Conservation (phyloP, 768 basidiomycete genomes). For the Tylopilus balloui region DNA sequence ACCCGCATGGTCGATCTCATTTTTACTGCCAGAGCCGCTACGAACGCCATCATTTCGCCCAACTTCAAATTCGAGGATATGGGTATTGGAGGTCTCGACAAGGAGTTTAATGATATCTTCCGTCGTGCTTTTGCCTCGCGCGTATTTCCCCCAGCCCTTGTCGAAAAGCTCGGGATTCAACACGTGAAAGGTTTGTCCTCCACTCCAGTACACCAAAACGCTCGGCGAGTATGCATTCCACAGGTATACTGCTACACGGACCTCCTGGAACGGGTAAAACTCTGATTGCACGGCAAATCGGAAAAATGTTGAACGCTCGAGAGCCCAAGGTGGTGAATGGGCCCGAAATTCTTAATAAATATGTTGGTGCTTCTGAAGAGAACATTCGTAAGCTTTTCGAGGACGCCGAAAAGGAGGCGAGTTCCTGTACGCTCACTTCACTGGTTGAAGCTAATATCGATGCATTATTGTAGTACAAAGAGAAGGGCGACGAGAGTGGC, state of each 20-base stretch:
- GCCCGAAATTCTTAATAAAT: constrained; percentile 96
- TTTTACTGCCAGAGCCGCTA: constrained; percentile 60
- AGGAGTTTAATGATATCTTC: constrained; percentile 94
- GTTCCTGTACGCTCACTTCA: not conserved
- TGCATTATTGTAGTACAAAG: constrained; percentile 72
- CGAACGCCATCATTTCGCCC: constrained; percentile 93
- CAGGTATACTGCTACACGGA: constrained; percentile 90
- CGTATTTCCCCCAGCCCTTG: constrained; percentile 95
- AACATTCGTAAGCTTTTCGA: constrained; percentile 95
- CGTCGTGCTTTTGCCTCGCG: constrained; percentile 97
- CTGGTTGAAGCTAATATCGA: constrained; percentile 1
- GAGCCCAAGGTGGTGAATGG: constrained; percentile 99
- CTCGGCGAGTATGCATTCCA: not conserved
- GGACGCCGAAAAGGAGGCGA: constrained; percentile 96
- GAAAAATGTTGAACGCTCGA: constrained; percentile 96
- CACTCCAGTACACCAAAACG: not conserved
- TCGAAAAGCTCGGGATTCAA: constrained; percentile 96
- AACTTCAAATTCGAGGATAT: constrained; percentile 99
- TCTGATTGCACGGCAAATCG: constrained; percentile 95
- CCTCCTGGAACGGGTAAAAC: constrained; percentile 99
- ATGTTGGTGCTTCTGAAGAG: constrained; percentile 95
- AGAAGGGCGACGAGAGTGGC: constrained; percentile 94
- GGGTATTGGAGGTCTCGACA: constrained; percentile 97
- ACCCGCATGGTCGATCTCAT: not conserved
- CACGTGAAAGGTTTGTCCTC: constrained; percentile 83